These are phyloP conservation scores for Hagleromyces aurorensis DNA, from an alignment of 805 yeast species.

Conservation along the genomic window DNA sequence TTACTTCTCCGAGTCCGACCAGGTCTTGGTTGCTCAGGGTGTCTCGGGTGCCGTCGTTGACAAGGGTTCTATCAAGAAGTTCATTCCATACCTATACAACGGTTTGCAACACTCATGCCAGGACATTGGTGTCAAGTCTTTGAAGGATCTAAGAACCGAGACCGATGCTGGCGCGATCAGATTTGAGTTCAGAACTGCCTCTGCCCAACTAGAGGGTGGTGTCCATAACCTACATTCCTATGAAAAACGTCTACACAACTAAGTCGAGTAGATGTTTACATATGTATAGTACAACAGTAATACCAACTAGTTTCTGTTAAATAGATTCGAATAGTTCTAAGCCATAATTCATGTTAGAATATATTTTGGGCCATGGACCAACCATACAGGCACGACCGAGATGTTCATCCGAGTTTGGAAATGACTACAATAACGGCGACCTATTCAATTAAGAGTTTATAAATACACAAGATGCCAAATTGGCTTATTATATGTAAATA, in stretches of 20 bases:
- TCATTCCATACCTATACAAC: constrained; percentile 85
- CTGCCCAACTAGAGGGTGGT: constrained; percentile 99
- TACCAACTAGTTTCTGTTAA: no score
- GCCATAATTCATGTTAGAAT: no score
- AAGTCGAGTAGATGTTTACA: constrained; percentile 19
- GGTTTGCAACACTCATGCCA: constrained; percentile 99
- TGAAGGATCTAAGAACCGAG: constrained; percentile 51
- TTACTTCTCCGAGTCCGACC: constrained; percentile 93
- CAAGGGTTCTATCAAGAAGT: constrained; percentile 91
- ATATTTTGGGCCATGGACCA: no score
- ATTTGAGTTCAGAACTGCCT: constrained; percentile 96
- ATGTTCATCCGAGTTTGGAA: no score
- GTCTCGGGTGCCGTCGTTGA: constrained; percentile 95
- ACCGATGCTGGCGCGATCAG: constrained; percentile 68
- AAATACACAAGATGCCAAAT: no score
- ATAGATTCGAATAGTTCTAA: no score
- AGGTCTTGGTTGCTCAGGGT: constrained; percentile 98
- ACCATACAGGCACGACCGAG: no score
- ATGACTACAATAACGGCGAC: no score
- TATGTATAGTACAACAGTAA: no score
- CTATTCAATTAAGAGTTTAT: no score
- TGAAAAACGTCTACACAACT: constrained; percentile 94
- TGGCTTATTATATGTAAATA: no score
- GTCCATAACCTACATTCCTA: constrained; percentile 92
- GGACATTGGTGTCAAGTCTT: constrained; percentile 83